Conservation (phyloP, 768 basidiomycete genomes). For the Mycena belliarum region DNA sequence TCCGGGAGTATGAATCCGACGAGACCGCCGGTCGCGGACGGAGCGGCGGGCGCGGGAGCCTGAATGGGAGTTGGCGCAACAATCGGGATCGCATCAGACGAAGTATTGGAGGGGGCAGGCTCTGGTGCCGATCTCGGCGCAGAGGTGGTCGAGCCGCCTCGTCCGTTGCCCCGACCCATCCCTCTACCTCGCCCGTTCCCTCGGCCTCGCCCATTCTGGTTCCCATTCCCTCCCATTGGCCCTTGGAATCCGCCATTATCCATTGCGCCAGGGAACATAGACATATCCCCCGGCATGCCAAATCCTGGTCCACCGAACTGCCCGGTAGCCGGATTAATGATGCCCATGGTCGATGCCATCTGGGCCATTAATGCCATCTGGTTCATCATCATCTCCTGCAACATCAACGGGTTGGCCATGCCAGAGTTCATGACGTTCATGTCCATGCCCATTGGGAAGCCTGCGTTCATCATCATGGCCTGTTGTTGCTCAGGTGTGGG, state of each 20-base stretch:
- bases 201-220: conserved; percentile 42
- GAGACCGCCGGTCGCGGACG: conserved; percentile 32
- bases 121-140: conserved; percentile 26
- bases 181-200: conserved; percentile 50
- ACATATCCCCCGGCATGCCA: conserved; percentile 54
- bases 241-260: conserved; percentile 42
- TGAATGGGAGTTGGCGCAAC: conserved; percentile 31
- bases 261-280: conserved; percentile 44
- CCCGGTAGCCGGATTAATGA: conserved; percentile 61
- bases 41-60: conserved; percentile 22
- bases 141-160: conserved; percentile 35
- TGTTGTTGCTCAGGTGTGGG: conserved; percentile 45
- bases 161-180: conserved; percentile 51
- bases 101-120: not conserved
- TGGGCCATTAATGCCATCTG: conserved; percentile 94
- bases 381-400: conserved; percentile 91
- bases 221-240: conserved; percentile 29
- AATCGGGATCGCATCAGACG: conserved; percentile 31
- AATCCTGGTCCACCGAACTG: conserved; percentile 61
- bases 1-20: conserved; percentile 64
- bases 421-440: conserved; percentile 56
- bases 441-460: conserved; percentile 56
- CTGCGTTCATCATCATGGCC: conserved; percentile 56
- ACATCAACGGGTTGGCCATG: conserved; percentile 65
- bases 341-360: conserved; percentile 83